Evolutionary conservation across 352 stramenopile species (phyloP).

Genomic region (Phytophthora citrophthora): DNA sequence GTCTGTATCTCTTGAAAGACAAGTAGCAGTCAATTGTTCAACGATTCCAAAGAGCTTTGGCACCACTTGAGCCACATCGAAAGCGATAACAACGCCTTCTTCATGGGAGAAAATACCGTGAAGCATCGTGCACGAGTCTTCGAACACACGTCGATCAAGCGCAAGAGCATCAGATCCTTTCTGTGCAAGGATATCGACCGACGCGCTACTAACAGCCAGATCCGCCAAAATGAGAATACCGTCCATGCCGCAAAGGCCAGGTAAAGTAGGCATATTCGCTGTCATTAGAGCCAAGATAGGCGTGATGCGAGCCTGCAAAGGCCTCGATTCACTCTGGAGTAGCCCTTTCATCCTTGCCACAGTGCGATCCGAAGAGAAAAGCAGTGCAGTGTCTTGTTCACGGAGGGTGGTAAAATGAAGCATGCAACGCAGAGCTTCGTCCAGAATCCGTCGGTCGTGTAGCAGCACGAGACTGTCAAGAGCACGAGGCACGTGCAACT

Average conservation of each 20-base stretch:
- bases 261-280: slow-evolving; percentile 47
- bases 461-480: slow-evolving; percentile 61
- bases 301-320: slow-evolving; percentile 50
- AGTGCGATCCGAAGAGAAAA: slow-evolving; percentile 45
- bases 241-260: slow-evolving; percentile 52
- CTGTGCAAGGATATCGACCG: neutral
- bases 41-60: slow-evolving; percentile 59
- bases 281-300: slow-evolving; percentile 60
- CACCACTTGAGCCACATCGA: slow-evolving; percentile 55
- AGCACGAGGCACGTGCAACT: slow-evolving; percentile 37
- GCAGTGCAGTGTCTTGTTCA: slow-evolving; percentile 24
- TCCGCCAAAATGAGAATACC: slow-evolving; percentile 46
- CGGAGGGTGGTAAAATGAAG: slow-evolving; percentile 30
- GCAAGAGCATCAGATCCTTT: neutral
- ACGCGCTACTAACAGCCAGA: slow-evolving; percentile 24
- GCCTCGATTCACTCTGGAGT: slow-evolving; percentile 42
- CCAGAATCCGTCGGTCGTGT: slow-evolving; percentile 44
- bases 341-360: slow-evolving; percentile 34
- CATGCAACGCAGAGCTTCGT: slow-evolving; percentile 41
- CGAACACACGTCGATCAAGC: slow-evolving; percentile 35
- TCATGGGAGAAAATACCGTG: slow-evolving; percentile 51
- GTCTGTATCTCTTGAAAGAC: neutral
- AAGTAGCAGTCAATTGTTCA: slow-evolving; percentile 14
- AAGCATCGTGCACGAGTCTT: slow-evolving; percentile 60
- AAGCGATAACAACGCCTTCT: slow-evolving; percentile 51